phyloP scores from a whole-genome alignment of 306 rosid species.

The Cicer pinnatifidum region DNA sequence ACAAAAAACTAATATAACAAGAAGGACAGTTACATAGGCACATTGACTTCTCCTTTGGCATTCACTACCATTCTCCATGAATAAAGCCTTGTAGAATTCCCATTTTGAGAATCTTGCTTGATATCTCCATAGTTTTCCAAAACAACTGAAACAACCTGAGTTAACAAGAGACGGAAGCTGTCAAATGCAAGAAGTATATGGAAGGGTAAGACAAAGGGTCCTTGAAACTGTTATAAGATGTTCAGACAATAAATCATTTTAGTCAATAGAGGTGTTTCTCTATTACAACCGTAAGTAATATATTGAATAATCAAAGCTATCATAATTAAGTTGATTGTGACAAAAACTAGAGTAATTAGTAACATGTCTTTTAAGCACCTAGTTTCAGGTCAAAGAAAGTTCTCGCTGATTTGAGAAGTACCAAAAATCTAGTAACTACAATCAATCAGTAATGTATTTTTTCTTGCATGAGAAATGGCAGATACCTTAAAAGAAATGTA shows the following conservation, averaged over 20 bases:
- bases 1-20: slow-evolving; percentile 41
- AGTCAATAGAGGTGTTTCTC: not conserved
- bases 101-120: slow-evolving; percentile 43
- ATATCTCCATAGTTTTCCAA: slow-evolving; percentile 64
- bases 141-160: slow-evolving; percentile 69
- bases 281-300: no score
- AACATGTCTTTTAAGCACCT: slow-evolving; percentile 8
- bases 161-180: slow-evolving; percentile 43
- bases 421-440: slow-evolving; percentile 3
- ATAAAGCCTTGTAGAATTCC: slow-evolving; percentile 48
- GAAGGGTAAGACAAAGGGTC: slow-evolving; percentile 19
- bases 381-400: slow-evolving; percentile 40
- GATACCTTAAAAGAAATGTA: slow-evolving; percentile 12
- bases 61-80: slow-evolving; percentile 61
- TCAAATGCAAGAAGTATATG: slow-evolving; percentile 36
- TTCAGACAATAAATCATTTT: slow-evolving; percentile 4
- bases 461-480: not conserved
- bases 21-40: slow-evolving; percentile 53
- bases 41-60: slow-evolving; percentile 65
- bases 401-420: slow-evolving; percentile 27
- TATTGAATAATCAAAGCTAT: not conserved
- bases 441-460: not conserved
- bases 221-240: slow-evolving; percentile 31
- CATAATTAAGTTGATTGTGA: not conserved
- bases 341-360: slow-evolving; percentile 22